Conservation (phyloP, 2,329 filamentous ascomycete genomes). For the Pseudogymnoascus sp. region DNA sequence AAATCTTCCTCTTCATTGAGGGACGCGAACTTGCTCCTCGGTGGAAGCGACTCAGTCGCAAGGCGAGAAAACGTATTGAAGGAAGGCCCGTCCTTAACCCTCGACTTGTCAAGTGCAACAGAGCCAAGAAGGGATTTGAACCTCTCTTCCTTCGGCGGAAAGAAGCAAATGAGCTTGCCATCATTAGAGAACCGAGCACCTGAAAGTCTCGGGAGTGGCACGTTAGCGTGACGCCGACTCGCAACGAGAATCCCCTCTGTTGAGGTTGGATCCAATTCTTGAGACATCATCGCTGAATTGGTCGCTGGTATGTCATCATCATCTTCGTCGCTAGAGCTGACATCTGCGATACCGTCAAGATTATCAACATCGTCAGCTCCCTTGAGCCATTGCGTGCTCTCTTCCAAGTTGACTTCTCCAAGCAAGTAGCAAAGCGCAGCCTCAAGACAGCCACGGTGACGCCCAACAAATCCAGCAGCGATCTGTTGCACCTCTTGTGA, state of each 20-base stretch:
- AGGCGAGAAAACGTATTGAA: slow-evolving; percentile 59
- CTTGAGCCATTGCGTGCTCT: slow-evolving; percentile 54
- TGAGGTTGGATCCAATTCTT: slow-evolving; percentile 49
- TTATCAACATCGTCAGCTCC: slow-evolving; percentile 52
- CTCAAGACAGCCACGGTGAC: slow-evolving; percentile 55
- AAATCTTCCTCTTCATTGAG: slow-evolving; percentile 30
- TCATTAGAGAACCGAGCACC: slow-evolving; percentile 55
- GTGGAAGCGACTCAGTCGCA: slow-evolving; percentile 41
- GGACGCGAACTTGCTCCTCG: slow-evolving; percentile 31
- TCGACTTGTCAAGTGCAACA: slow-evolving; percentile 36
- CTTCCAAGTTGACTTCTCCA: slow-evolving; percentile 54
- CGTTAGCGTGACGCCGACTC: slow-evolving; percentile 43
- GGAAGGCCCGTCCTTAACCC: slow-evolving; percentile 42
- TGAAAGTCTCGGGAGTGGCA: slow-evolving; percentile 50
- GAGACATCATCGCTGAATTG: slow-evolving; percentile 48
- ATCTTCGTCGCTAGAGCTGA: slow-evolving; percentile 79
- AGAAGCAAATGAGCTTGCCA: slow-evolving; percentile 59
- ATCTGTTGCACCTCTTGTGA: slow-evolving; percentile 50
- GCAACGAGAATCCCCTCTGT: slow-evolving; percentile 46
- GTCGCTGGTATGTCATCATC: slow-evolving; percentile 41
- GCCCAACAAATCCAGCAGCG: slow-evolving; percentile 46
- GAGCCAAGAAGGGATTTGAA: slow-evolving; percentile 42
- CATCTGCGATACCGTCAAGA: slow-evolving; percentile 53
- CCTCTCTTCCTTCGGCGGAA: slow-evolving; percentile 56
- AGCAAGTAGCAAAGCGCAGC: slow-evolving; percentile 55